These are phyloP conservation scores for Acanthochlamys bracteata DNA, from an alignment of 106 monocot species.

Conservation along the genomic window DNA sequence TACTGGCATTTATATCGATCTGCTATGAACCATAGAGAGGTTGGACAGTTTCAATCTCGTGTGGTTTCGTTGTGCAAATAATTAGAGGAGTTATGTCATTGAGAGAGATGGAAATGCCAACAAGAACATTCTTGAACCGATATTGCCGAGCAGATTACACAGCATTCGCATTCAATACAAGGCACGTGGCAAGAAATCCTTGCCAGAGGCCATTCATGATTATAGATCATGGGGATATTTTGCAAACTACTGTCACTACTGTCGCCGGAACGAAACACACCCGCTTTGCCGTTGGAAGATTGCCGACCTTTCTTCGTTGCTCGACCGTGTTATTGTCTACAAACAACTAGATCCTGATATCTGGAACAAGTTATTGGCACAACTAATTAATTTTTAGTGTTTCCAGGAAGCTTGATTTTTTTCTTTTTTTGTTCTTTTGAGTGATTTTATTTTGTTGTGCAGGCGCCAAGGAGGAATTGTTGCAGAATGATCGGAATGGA, in stretches of 20 bases:
- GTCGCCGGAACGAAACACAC: slow-evolving; percentile 16
- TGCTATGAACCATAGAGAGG: slow-evolving; percentile 45
- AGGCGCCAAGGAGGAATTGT: slow-evolving; percentile 48
- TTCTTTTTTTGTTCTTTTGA: neutral
- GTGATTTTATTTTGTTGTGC: neutral
- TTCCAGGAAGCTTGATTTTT: neutral
- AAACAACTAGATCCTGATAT: slow-evolving; percentile 66
- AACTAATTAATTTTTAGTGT: neutral
- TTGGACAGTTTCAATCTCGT: slow-evolving; percentile 82
- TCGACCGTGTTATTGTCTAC: slow-evolving; percentile 58
- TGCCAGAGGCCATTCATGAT: slow-evolving; percentile 67
- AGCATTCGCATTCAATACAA: slow-evolving; percentile 78
- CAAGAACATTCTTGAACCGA: slow-evolving; percentile 89
- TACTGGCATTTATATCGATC: slow-evolving; percentile 13
- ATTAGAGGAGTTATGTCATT: slow-evolving; percentile 62
- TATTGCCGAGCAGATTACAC: slow-evolving; percentile 66
- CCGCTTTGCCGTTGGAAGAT: slow-evolving; percentile 61
- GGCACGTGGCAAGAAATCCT: slow-evolving; percentile 63
- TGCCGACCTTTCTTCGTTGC: slow-evolving; percentile 28
- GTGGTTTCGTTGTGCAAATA: slow-evolving; percentile 81
- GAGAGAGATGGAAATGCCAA: slow-evolving; percentile 89
- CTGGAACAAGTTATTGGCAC: slow-evolving; percentile 54
- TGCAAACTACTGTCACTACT: slow-evolving; percentile 53
- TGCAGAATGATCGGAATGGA: slow-evolving; percentile 15
- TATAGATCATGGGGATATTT: slow-evolving; percentile 24